phyloP scores from a whole-genome alignment of 805 yeast genomes.

The Starmerella potacharoeniae region DNA sequence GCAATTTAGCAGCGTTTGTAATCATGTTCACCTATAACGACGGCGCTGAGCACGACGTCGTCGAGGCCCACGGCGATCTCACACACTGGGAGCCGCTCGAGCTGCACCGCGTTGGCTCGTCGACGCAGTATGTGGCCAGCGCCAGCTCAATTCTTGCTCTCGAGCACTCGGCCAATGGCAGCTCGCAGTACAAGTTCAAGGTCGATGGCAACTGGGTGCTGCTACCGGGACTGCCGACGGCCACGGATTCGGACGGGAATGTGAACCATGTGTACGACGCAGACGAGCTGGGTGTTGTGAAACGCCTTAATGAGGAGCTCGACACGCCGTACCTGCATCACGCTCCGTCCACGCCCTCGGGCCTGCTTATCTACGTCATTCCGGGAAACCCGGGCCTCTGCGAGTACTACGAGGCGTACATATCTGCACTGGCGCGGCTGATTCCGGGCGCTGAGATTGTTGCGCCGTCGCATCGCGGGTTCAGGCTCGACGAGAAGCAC shows the following conservation, averaged over 20 bases:
- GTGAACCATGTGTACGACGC: slow-evolving; percentile 14
- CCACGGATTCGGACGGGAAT: slow-evolving; percentile 18
- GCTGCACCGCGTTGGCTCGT: slow-evolving; percentile 17
- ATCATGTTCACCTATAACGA: slow-evolving; percentile 22
- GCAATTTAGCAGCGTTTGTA: neutral
- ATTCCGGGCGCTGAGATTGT: slow-evolving; percentile 42
- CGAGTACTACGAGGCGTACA: slow-evolving; percentile 49
- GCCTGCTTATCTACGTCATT: slow-evolving; percentile 39
- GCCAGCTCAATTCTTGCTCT: slow-evolving; percentile 1
- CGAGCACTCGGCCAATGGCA: slow-evolving; percentile 20
- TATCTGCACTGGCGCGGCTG: slow-evolving; percentile 34
- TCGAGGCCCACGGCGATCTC: slow-evolving; percentile 31
- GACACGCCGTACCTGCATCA: slow-evolving; percentile 3
- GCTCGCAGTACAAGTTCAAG: slow-evolving; percentile 28
- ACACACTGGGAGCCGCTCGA: slow-evolving; percentile 18
- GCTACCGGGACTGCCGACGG: slow-evolving; percentile 21
- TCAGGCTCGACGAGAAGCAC: slow-evolving; percentile 23
- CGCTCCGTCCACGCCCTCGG: neutral
- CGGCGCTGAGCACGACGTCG: slow-evolving; percentile 19
- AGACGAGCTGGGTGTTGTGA: neutral
- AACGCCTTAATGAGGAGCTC: neutral
- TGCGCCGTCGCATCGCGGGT: slow-evolving; percentile 60
- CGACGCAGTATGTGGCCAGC: slow-evolving; percentile 16
- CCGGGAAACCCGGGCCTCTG: slow-evolving; percentile 75
- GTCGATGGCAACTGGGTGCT: slow-evolving; percentile 32